These are phyloP conservation scores for Sporothrix pallida DNA, from an alignment of 2,329 filamentous ascomycete species.

Conservation along the genomic window DNA sequence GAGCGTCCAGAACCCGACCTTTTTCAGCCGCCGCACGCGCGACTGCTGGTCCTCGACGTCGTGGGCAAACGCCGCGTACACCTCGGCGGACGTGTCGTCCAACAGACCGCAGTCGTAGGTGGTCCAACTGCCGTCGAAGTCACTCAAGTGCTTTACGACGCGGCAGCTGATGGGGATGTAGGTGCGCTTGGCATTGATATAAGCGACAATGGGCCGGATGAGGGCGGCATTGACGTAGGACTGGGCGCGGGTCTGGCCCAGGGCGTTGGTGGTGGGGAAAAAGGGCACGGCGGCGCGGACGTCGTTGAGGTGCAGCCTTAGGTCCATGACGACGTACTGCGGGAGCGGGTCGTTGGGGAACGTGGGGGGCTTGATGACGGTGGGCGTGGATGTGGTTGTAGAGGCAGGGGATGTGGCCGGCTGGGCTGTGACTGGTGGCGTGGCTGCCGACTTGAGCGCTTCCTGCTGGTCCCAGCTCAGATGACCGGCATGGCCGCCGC, in stretches of 20 bases:
- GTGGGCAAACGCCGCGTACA: constrained; percentile 90
- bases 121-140: constrained; percentile 96
- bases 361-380: not conserved
- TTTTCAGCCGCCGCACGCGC: constrained; percentile 84
- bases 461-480: constrained; percentile 22
- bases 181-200: constrained; percentile 93
- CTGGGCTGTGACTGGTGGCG: not conserved
- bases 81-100: constrained; percentile 91
- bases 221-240: constrained; percentile 97
- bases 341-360: constrained; percentile 60
- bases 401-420: not conserved
- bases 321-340: constrained; percentile 88
- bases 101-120: constrained; percentile 91
- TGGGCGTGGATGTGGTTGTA: not conserved
- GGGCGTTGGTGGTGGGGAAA: constrained; percentile 57
- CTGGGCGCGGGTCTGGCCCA: constrained; percentile 70
- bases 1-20: constrained; percentile 92
- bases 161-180: constrained; percentile 96
- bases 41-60: constrained; percentile 91
- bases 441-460: not conserved
- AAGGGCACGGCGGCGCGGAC: constrained; percentile 91
- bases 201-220: constrained; percentile 93
- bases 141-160: constrained; percentile 83
- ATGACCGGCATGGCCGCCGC: not conserved
- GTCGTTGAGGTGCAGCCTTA: constrained; percentile 93